Percentiles rank a stretch among this genome's conserved stretches.
phyloP scores from a whole-genome alignment of 768 basidiomycete species.

The Amanita pseudoporphyria region DNA sequence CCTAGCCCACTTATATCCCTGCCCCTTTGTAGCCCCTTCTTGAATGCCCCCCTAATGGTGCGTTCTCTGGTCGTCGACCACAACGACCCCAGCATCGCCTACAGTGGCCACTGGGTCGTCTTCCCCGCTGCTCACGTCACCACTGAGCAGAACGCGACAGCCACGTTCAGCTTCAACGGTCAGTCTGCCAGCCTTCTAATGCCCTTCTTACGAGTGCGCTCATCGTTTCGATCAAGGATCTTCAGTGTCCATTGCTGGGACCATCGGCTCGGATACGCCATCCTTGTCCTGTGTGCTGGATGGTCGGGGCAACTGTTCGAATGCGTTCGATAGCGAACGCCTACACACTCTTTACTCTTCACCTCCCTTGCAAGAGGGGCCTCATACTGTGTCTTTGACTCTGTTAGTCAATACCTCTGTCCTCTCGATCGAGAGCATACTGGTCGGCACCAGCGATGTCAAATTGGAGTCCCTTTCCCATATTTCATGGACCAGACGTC shows the following conservation, averaged over 20 bases:
- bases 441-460: not conserved
- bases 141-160: constrained; percentile 12
- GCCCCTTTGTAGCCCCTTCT: not conserved
- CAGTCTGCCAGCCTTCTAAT: constrained; percentile 3
- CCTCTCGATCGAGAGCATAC: constrained; percentile 13
- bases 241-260: constrained; percentile 1
- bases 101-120: constrained; percentile 1
- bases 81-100: not conserved
- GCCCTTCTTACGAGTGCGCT: not conserved
- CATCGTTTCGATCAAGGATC: not conserved
- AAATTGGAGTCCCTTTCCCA: not conserved
- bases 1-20: not conserved
- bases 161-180: constrained; percentile 14
- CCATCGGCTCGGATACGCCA: not conserved
- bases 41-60: constrained; percentile 2
- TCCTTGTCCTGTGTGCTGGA: constrained; percentile 11
- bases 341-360: constrained; percentile 12
- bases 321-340: constrained; percentile 9
- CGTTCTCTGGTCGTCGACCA: constrained; percentile 2
- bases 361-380: constrained; percentile 7
- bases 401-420: constrained; percentile 9
- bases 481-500: constrained; percentile 2
- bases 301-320: constrained; percentile 9
- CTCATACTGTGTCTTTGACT: constrained; percentile 12
- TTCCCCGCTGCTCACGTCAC: constrained; percentile 8